Evolutionary conservation across 2,329 filamentous ascomycete species (phyloP).

Genomic region (Verticillium nonalfalfae): DNA sequence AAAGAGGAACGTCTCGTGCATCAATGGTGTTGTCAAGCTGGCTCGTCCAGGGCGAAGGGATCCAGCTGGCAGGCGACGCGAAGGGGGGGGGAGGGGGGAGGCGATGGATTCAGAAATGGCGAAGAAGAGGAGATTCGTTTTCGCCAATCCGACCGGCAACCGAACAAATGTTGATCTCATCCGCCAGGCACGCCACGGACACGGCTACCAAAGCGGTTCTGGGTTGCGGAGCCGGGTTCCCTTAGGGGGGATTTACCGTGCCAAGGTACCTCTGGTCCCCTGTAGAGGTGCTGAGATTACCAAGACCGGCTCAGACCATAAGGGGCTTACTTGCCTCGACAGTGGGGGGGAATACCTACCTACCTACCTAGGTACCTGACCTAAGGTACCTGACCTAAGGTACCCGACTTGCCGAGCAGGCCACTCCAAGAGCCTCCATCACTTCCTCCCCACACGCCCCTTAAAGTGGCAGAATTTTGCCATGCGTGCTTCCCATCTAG

Average conservation of each 20-base stretch:
- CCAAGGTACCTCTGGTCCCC: not conserved
- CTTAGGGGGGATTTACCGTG: not conserved
- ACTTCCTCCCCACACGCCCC: too few species aligned
- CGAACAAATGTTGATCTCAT: not conserved
- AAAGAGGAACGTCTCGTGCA: not conserved
- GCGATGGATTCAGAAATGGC: not conserved
- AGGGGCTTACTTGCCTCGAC: not conserved
- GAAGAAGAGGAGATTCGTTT: not conserved
- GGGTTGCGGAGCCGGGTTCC: not conserved
- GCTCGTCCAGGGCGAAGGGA: not conserved
- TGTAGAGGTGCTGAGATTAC: not conserved
- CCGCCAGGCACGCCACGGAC: not conserved
- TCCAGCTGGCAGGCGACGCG: not conserved
- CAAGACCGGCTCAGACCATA: not conserved
- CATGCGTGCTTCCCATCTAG: too few species aligned
- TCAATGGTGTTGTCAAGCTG: not conserved
- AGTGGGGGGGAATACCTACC: not conserved
- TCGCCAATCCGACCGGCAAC: not conserved
- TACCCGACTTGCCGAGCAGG: too few species aligned
- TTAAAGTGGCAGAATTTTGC: too few species aligned
- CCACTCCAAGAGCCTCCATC: too few species aligned
- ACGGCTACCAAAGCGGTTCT: not conserved
- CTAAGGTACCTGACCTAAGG: too few species aligned
- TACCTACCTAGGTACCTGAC: too few species aligned
- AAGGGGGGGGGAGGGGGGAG: not conserved